Conservation (phyloP, 192 early-diverging fungal species). For the Cladochytrium replicatum region DNA sequence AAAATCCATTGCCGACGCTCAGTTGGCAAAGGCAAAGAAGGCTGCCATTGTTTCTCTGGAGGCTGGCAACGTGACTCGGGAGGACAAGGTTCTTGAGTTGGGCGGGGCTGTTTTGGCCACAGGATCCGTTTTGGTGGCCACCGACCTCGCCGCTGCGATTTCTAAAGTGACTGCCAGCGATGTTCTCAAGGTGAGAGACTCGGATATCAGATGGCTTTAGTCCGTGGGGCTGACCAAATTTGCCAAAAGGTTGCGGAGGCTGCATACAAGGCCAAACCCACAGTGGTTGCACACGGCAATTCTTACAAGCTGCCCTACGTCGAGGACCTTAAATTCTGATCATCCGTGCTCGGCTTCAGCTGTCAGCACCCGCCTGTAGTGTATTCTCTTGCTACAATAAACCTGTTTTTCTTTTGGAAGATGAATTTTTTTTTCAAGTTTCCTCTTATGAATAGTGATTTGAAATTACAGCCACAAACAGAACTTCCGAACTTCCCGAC, state of each 20-base stretch:
- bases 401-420: no score
- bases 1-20: slow-evolving; percentile 16
- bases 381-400: no score
- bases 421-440: no score
- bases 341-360: no score
- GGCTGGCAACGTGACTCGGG: slow-evolving; percentile 13
- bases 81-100: slow-evolving; percentile 19
- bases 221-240: background rate
- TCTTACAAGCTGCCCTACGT: slow-evolving; percentile 60
- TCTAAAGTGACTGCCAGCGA: slow-evolving; percentile 48
- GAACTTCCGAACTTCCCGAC: no score
- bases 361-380: no score
- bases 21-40: slow-evolving; percentile 36
- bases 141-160: slow-evolving; percentile 52
- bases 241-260: slow-evolving; percentile 42
- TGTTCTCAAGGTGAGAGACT: slow-evolving; percentile 45
- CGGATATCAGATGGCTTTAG: background rate
- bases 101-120: slow-evolving; percentile 18
- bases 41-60: slow-evolving; percentile 38
- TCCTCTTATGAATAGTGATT: no score
- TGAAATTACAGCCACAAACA: no score
- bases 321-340: slow-evolving; percentile 52
- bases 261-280: slow-evolving; percentile 59
- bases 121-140: slow-evolving; percentile 25
- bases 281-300: slow-evolving; percentile 70